phyloP scores from a whole-genome alignment of 176 grass and related monocot genomes.

The Dendrocalamus sinicus region DNA sequence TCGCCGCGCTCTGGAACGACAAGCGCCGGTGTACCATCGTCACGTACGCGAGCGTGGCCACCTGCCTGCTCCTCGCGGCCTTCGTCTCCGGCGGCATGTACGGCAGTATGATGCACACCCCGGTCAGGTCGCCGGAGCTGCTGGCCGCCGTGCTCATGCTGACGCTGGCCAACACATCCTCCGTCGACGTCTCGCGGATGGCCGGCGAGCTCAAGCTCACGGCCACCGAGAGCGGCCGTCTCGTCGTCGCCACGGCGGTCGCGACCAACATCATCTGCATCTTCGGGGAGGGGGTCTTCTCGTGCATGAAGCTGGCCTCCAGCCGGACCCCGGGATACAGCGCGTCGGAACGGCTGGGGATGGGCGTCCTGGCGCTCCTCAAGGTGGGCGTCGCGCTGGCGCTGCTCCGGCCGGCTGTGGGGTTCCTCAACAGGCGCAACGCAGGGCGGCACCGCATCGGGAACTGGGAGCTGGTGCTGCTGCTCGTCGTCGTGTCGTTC shows the following conservation, averaged over 20 bases:
- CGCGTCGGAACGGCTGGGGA: constrained; percentile 32
- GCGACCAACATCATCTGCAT: constrained; percentile 54
- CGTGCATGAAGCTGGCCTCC: constrained; percentile 56
- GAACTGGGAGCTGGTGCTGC: constrained; percentile 49
- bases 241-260: constrained; percentile 38
- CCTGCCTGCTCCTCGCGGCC: constrained; percentile 51
- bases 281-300: constrained; percentile 46
- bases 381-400: constrained; percentile 16
- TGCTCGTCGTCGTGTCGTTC: constrained; percentile 39
- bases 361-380: constrained; percentile 35
- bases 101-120: constrained; percentile 68
- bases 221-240: constrained; percentile 39
- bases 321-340: constrained; percentile 15
- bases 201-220: constrained; percentile 34
- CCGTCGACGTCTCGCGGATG: constrained; percentile 50
- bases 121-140: constrained; percentile 49
- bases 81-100: constrained; percentile 58
- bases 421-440: constrained; percentile 53
- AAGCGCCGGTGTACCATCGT: constrained; percentile 30
- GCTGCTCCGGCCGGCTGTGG: constrained; percentile 39
- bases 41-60: constrained; percentile 51
- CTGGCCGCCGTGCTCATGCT: constrained; percentile 61
- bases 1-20: constrained; percentile 61
- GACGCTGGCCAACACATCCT: constrained; percentile 45
- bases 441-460: constrained; percentile 45